phyloP scores from a whole-genome alignment of 1,139 yeast species.

The Taphrina pruni region DNA sequence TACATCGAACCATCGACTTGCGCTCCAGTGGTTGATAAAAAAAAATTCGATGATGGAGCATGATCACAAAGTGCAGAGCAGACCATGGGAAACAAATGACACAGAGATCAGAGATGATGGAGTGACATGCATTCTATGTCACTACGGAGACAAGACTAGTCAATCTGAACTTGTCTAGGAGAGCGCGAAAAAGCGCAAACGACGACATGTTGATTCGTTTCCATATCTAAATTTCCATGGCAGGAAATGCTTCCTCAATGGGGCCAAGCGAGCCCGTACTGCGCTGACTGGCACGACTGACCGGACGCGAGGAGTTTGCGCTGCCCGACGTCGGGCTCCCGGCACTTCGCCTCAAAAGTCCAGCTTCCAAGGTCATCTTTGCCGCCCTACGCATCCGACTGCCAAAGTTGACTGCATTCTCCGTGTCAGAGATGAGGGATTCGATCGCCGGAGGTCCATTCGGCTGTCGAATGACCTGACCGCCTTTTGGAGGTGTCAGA shows the following conservation, averaged over 20 bases:
- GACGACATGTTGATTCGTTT: no score
- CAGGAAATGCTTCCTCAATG: slow-evolving; percentile 29
- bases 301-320: not conserved
- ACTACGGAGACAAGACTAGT: not conserved
- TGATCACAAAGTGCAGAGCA: no score
- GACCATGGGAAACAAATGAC: no score
- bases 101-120: no score
- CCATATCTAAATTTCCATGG: not conserved
- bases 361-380: slow-evolving; percentile 36
- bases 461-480: slow-evolving; percentile 23
- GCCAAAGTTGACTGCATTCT: slow-evolving; percentile 17
- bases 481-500: slow-evolving; percentile 6
- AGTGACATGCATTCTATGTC: not conserved
- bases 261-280: slow-evolving; percentile 15
- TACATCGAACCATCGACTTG: no score
- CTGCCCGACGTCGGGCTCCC: not conserved
- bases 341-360: slow-evolving; percentile 13
- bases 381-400: slow-evolving; percentile 17
- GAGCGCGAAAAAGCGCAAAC: no score
- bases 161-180: not conserved
- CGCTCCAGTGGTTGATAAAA: no score
- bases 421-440: slow-evolving; percentile 13
- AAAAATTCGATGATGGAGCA: no score
- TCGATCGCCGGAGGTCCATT: slow-evolving; percentile 30
- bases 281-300: slow-evolving; percentile 12